A percentile compares a stretch with the other conserved stretches of the same genome.
These are phyloP conservation scores for Suillus discolor DNA, from an alignment of 768 basidiomycete genomes.

Conservation along the genomic window DNA sequence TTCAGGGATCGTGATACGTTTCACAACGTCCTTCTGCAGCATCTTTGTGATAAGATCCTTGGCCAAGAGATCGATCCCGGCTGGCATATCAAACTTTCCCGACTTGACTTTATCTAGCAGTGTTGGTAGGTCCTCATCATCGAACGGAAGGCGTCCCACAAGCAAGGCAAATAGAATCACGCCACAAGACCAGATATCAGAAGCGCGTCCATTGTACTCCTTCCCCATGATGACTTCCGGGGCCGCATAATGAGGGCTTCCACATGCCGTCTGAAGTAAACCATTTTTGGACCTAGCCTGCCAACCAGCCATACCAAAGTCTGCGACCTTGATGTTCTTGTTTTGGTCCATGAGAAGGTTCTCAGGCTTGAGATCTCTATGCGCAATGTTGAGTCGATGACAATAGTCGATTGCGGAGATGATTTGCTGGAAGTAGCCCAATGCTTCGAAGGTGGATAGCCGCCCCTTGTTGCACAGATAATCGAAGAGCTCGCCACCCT, in stretches of 20 bases:
- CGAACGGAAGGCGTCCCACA: conserved; percentile 87
- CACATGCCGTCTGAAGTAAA: conserved; percentile 82
- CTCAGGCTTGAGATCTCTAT: conserved; percentile 94
- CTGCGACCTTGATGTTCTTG: conserved; percentile 91
- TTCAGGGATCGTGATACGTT: conserved; percentile 81
- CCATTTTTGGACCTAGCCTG: conserved; percentile 60
- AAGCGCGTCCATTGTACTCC: conserved; percentile 82
- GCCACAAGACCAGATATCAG: conserved; percentile 97
- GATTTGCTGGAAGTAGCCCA: conserved; percentile 91
- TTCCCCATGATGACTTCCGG: conserved; percentile 88
- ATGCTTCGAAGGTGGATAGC: conserved; percentile 69
- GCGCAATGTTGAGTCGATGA: conserved; percentile 92
- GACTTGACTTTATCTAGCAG: conserved; percentile 82
- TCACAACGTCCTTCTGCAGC: conserved; percentile 73
- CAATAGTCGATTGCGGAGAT: conserved; percentile 91
- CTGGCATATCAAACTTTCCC: conserved; percentile 75
- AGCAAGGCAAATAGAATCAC: conserved; percentile 92
- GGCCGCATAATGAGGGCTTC: conserved; percentile 93
- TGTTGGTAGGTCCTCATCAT: conserved; percentile 78
- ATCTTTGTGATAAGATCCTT: conserved; percentile 79
- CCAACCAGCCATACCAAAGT: conserved; percentile 98
- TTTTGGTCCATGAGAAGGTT: conserved; percentile 85
- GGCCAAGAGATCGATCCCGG: conserved; percentile 66
- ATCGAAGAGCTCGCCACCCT: conserved; percentile 94
- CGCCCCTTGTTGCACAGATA: conserved; percentile 81